Percentiles rank a stretch among this genome's conserved stretches.
These are phyloP conservation scores for Calocybe cyanea DNA, from an alignment of 768 basidiomycete genomes.

Conservation along the genomic window DNA sequence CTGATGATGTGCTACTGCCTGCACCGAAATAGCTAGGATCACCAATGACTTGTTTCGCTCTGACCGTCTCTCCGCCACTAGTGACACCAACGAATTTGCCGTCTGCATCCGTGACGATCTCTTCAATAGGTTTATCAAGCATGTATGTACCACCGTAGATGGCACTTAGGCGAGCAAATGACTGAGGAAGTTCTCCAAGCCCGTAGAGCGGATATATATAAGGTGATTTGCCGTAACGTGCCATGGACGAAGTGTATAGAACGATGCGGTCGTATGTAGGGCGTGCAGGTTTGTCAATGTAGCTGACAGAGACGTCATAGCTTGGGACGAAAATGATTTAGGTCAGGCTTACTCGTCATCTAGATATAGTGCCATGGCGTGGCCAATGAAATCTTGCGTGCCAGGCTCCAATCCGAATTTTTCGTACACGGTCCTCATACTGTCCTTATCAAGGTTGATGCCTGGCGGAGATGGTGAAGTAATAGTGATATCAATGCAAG, in stretches of 20 bases:
- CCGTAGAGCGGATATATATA: constrained; percentile 99
- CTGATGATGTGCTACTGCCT: constrained; percentile 41
- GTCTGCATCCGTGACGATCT: constrained; percentile 79
- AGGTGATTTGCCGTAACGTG: constrained; percentile 97
- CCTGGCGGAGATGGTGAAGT: constrained; percentile 40
- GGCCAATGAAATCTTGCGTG: constrained; percentile 98
- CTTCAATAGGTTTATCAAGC: constrained; percentile 93
- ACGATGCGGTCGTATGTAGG: constrained; percentile 92
- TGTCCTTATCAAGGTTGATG: constrained; percentile 82
- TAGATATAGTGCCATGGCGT: constrained; percentile 97
- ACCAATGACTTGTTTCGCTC: constrained; percentile 96
- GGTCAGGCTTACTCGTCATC: constrained; percentile 82
- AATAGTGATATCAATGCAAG: background rate
- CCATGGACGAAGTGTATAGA: constrained; percentile 98
- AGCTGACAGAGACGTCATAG: constrained; percentile 44
- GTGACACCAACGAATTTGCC: constrained; percentile 95
- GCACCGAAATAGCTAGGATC: constrained; percentile 97
- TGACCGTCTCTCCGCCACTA: constrained; percentile 86
- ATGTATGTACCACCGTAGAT: constrained; percentile 99
- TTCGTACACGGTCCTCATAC: constrained; percentile 93
- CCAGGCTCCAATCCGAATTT: constrained; percentile 97
- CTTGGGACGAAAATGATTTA: background rate
- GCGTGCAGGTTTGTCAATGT: constrained; percentile 89
- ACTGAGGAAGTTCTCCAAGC: constrained; percentile 97
- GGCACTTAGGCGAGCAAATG: constrained; percentile 95